phyloP scores from a whole-genome alignment of 1,139 yeast genomes.

The Saccharomycopsis crataegensis region DNA sequence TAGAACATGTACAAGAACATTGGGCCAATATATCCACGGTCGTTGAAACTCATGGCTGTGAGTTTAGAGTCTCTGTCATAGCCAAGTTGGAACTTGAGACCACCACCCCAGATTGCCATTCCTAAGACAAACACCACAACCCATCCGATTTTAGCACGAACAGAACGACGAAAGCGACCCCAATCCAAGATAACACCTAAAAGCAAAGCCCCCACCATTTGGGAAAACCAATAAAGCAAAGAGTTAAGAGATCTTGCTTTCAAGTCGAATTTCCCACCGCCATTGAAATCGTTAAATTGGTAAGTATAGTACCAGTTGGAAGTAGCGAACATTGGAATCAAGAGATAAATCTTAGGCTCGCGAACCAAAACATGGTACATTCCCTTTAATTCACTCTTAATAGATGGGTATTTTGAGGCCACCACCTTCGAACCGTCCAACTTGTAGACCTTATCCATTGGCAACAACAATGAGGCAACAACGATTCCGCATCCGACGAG shows the following conservation, averaged over 20 bases:
- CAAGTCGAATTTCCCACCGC: conserved; percentile 43
- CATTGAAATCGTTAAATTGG: conserved; percentile 53
- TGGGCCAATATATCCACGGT: conserved; percentile 45
- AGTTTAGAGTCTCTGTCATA: conserved; percentile 38
- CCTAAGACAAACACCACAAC: conserved; percentile 35
- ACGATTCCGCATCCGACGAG: conserved; percentile 44
- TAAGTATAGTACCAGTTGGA: conserved; percentile 63
- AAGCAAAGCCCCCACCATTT: conserved; percentile 48
- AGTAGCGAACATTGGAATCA: conserved; percentile 57
- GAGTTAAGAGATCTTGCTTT: conserved; percentile 57
- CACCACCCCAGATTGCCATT: conserved; percentile 57
- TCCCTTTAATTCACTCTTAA: conserved; percentile 40
- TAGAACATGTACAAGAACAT: conserved; percentile 55
- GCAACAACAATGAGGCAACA: conserved; percentile 42
- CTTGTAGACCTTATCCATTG: conserved; percentile 43
- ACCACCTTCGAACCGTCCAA: conserved; percentile 46
- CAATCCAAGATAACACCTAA: conserved; percentile 45
- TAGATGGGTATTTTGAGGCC: conserved; percentile 39
- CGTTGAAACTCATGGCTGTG: conserved; percentile 39
- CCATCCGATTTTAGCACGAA: conserved; percentile 44
- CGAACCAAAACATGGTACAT: conserved; percentile 34
- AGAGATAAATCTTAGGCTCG: conserved; percentile 40
- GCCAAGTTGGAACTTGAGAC: conserved; percentile 42
- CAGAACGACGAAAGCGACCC: conserved; percentile 34
- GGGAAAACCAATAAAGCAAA: conserved; percentile 52